Percentiles rank a stretch among this genome's conserved stretches.
Evolutionary conservation across 176 grass and related monocot species (phyloP).

Genomic region (Pontederia crassipes): DNA sequence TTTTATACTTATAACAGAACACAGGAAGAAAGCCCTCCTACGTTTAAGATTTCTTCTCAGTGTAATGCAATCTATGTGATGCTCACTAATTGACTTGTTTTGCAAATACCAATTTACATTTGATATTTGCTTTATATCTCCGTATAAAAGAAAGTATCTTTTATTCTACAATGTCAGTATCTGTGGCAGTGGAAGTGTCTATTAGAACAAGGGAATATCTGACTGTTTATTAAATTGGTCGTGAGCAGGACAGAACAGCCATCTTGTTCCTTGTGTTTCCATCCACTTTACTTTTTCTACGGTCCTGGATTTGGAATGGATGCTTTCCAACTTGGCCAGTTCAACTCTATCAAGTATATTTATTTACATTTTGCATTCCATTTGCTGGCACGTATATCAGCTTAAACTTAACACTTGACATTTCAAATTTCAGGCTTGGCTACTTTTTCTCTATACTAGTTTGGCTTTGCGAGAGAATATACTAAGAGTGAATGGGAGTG

Average conservation of each 20-base stretch:
- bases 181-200: no score
- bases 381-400: not conserved
- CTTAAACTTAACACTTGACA: not conserved
- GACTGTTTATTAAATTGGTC: not conserved
- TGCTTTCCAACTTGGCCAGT: constrained; percentile 87
- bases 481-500: constrained; percentile 12
- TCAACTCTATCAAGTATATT: constrained; percentile 82
- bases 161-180: no score
- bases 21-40: no score
- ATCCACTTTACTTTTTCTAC: constrained; percentile 56
- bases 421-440: constrained; percentile 1
- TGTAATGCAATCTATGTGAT: no score
- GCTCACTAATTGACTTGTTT: no score
- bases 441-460: constrained; percentile 13
- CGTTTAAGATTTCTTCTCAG: no score
- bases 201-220: no score
- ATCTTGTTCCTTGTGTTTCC: constrained; percentile 94
- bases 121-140: no score
- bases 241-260: constrained; percentile 85
- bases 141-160: no score
- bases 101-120: no score
- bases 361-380: not conserved
- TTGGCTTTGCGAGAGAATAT: constrained; percentile 15
- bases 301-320: constrained; percentile 77
- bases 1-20: no score